Conservation (phyloP, 495 filamentous ascomycete species). For the Neurospora sp. region DNA sequence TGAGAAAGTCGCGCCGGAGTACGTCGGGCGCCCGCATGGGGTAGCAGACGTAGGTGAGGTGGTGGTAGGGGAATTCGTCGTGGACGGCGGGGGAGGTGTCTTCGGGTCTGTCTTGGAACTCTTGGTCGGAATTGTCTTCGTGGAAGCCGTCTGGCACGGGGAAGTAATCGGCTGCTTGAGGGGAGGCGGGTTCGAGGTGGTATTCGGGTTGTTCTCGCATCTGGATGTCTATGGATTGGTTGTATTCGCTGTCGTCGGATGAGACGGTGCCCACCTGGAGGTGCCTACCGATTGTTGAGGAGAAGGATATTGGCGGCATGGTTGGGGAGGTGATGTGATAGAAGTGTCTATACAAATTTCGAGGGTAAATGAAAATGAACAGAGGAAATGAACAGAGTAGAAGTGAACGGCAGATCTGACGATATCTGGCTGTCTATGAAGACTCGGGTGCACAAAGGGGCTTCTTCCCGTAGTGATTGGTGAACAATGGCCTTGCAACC, state of each 20-base stretch:
- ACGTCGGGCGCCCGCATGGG: not conserved
- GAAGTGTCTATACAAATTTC: too few species aligned
- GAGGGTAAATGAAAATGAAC: not conserved
- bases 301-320: not conserved
- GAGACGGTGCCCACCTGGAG: not conserved
- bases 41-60: not conserved
- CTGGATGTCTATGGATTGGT: not conserved
- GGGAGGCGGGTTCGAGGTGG: not conserved
- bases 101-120: not conserved
- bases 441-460: not conserved
- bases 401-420: too few species aligned
- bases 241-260: not conserved
- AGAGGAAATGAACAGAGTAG: not conserved
- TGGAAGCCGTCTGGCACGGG: not conserved
- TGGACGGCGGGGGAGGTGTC: fast-evolving
- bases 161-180: not conserved
- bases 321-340: not conserved
- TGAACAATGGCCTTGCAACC: not conserved
- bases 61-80: not conserved
- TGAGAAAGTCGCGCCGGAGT: not conserved
- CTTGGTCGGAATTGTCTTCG: not conserved
- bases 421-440: not conserved
- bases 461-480: not conserved
- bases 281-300: not conserved
- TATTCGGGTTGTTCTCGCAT: too few species aligned